Evolutionary conservation across 2,329 filamentous ascomycete species (phyloP), one percentile per base, ranked within the genome.

Genomic region (Verticillium zaregamsianum): DNA sequence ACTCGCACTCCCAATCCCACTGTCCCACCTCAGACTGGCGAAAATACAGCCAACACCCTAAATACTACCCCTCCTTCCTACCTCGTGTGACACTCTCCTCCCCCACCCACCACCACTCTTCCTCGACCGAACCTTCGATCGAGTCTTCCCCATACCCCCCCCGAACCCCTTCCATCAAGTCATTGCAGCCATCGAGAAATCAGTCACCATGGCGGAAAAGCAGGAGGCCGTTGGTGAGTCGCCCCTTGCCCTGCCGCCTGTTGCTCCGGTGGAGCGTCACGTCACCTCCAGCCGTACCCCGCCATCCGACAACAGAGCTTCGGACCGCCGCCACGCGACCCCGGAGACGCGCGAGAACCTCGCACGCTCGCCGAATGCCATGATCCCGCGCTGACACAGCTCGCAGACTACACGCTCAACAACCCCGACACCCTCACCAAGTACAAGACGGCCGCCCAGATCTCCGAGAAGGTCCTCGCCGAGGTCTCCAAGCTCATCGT

Each of bases 341-440:
- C 45, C 20, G n/a, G 11, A 12, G 45, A 12, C 45, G 9, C 45
- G 45, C 45, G 45, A n/a, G 45, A 52, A 14, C 9, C 33, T 35
- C 33, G 33, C 33, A 35, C 14, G 14, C 20, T 12, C 20, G 45
- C 8, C 20, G n/a, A 52, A 14, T 12, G 45, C 20, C 45, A 12
- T 25, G 45, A 52, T 52, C 2, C 20, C 45, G 45, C 14, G 45
- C 45, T 52, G 45, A 52, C 45, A 12, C 45, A 52, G 45, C 45
- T 52, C 12, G 9, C 45, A 96, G 92, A 96, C 77, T 93, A 96
- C 82, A 86, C 91, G 69, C 87, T 97, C 77, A 91, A 88, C 78
- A 95, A 96, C 83, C 92, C 91, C 65, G 91, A 96, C 77, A 97
- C 93, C 72, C 86, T 99, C 71, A 98, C 95, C 80, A 99, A 98